Percentiles rank a stretch among this genome's conserved stretches.
Evolutionary conservation across 768 basidiomycete genomes (phyloP).

Genomic region (Amanita exitialis): DNA sequence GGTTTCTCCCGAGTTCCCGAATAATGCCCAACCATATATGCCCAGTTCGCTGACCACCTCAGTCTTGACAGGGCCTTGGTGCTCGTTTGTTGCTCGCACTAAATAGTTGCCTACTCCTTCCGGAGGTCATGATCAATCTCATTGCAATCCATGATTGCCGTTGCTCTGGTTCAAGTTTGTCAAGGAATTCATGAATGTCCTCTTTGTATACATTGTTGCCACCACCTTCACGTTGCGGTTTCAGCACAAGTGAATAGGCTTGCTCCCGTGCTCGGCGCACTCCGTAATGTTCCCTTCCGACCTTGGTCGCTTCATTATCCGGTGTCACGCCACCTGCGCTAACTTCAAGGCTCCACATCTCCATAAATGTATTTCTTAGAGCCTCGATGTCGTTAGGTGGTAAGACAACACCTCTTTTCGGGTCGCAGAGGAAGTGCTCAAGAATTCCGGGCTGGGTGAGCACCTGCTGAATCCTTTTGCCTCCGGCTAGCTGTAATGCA

Average conservation of each 20-base stretch:
- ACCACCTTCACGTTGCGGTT: conserved; percentile 97
- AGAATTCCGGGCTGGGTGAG: conserved; percentile 65
- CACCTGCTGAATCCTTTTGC: conserved; percentile 92
- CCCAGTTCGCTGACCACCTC: conserved; percentile 88
- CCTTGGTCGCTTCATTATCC: conserved; percentile 16
- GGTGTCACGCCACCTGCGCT: conserved; percentile 23
- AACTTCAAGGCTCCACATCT: conserved; percentile 76
- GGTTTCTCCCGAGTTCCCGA: conserved; percentile 34
- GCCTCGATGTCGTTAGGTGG: conserved; percentile 32
- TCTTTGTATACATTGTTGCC: conserved; percentile 92
- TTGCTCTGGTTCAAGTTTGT: conserved; percentile 45
- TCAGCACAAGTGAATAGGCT: conserved; percentile 65
- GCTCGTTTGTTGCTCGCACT: conserved; percentile 52
- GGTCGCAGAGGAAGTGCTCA: conserved; percentile 55
- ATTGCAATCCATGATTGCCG: conserved; percentile 91
- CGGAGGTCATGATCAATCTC: conserved; percentile 83
- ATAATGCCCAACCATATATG: conserved; percentile 83
- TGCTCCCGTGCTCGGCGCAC: conserved; percentile 40
- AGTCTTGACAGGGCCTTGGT: conserved; percentile 34
- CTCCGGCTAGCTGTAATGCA: conserved; percentile 88
- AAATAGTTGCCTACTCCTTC: conserved; percentile 59
- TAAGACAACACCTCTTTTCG: conserved; percentile 26
- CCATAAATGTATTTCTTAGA: conserved; percentile 75
- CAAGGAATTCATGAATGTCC: conserved; percentile 72
- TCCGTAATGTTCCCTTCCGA: conserved; percentile 26